These are phyloP conservation scores for Yamadazyma pseudoaaseri DNA, from an alignment of 1,139 yeast genomes.

Conservation along the genomic window DNA sequence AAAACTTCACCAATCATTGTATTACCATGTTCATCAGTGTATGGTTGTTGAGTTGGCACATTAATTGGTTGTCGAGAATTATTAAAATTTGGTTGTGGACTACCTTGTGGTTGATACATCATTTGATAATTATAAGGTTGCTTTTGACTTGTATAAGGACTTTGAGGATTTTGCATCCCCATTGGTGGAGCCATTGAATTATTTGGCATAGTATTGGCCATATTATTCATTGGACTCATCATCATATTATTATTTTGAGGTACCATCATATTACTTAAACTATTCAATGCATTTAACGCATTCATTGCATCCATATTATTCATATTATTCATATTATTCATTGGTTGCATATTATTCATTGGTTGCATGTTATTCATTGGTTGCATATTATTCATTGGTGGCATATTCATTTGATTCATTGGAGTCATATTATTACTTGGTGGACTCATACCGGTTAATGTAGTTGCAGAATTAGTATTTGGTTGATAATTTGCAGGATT, in stretches of 20 bases:
- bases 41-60: conserved; percentile 32
- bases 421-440: conserved; percentile 8
- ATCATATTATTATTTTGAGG: conserved; percentile 11
- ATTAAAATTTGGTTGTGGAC: conserved; percentile 27
- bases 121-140: conserved; percentile 35
- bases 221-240: conserved; percentile 8
- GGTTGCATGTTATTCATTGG: conserved; percentile 3
- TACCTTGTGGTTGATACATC: conserved; percentile 44
- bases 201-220: not conserved
- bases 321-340: conserved; percentile 8
- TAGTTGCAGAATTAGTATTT: conserved; percentile 9
- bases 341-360: not conserved
- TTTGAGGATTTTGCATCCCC: conserved; percentile 9
- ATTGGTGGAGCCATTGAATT: conserved; percentile 5
- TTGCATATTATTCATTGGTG: conserved; percentile 6
- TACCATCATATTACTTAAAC: conserved; percentile 17
- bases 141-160: conserved; percentile 16
- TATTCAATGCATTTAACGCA: conserved; percentile 16
- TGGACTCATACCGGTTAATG: conserved; percentile 13
- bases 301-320: conserved; percentile 12
- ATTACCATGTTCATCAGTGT: conserved; percentile 49
- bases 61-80: conserved; percentile 11
- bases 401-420: conserved; percentile 2
- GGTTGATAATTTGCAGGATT: conserved; percentile 58
- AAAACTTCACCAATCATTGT: conserved; percentile 46